phyloP scores from a whole-genome alignment of 2,329 filamentous ascomycete genomes.

The Colletotrichum sansevieriae region DNA sequence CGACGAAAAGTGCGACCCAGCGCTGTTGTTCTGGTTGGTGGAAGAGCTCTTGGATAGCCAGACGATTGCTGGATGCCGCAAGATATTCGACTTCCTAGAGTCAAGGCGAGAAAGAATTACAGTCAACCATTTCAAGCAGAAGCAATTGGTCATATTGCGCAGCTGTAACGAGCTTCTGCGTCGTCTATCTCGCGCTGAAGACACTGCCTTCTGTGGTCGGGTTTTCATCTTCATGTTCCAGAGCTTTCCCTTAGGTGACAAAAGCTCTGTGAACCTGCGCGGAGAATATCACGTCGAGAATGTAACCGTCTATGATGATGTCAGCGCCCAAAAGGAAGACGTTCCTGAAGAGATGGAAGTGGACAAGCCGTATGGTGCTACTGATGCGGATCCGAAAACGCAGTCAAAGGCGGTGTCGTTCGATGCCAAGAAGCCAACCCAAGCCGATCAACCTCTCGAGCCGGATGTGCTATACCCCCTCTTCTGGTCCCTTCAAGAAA shows the following conservation, averaged over 20 bases:
- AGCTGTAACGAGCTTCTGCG: conserved; percentile 96
- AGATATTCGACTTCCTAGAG: conserved; percentile 94
- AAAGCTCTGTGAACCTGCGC: conserved; percentile 95
- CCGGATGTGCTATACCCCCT: conserved; percentile 84
- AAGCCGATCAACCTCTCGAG: conserved; percentile 68
- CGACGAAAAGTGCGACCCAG: conserved; percentile 80
- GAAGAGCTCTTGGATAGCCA: conserved; percentile 97
- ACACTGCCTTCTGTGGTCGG: conserved; percentile 95
- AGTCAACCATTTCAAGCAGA: conserved; percentile 82
- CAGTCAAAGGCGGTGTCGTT: conserved; percentile 60
- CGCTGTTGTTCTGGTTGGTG: conserved; percentile 88
- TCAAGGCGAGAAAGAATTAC: conserved; percentile 91
- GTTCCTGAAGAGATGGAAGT: conserved; percentile 74
- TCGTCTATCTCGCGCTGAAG: conserved; percentile 92
- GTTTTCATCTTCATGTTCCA: conserved; percentile 99
- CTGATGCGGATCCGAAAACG: conserved; percentile 50
- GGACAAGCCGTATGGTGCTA: conserved; percentile 62
- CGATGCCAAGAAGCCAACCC: conserved; percentile 56
- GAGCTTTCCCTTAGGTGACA: conserved; percentile 95
- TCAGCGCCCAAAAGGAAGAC: conserved; percentile 49
- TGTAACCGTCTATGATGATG: conserved; percentile 84
- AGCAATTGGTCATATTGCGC: conserved; percentile 89
- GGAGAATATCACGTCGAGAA: conserved; percentile 98
- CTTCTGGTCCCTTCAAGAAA: conserved; percentile 94
- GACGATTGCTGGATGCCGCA: conserved; percentile 90